phyloP scores from a whole-genome alignment of 768 basidiomycete genomes.

The Phaeolepiota aurea region DNA sequence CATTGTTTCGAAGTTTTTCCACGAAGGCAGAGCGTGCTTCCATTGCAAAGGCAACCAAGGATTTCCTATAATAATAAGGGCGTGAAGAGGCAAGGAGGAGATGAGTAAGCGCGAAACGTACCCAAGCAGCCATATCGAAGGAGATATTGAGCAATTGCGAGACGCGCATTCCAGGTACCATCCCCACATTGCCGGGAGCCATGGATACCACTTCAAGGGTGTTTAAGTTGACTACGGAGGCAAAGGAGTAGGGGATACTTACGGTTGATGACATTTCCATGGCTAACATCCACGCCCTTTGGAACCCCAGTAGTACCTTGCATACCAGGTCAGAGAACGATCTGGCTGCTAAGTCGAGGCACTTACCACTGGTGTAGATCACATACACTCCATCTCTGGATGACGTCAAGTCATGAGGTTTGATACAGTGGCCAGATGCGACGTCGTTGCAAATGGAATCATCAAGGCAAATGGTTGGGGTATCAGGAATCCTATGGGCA shows the following conservation, averaged over 20 bases:
- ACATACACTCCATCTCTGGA: slow-evolving; percentile 43
- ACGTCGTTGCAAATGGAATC: slow-evolving; percentile 17
- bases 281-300: slow-evolving; percentile 54
- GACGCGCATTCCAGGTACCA: slow-evolving; percentile 47
- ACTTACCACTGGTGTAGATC: slow-evolving; percentile 53
- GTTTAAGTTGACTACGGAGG: slow-evolving; percentile 11
- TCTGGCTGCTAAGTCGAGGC: slow-evolving; percentile 3
- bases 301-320: slow-evolving; percentile 48
- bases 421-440: slow-evolving; percentile 19
- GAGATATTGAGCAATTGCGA: slow-evolving; percentile 56
- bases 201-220: slow-evolving; percentile 27
- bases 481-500: slow-evolving; percentile 23
- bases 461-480: slow-evolving; percentile 23
- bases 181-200: slow-evolving; percentile 48
- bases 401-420: slow-evolving; percentile 27
- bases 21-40: slow-evolving; percentile 43
- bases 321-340: slow-evolving; percentile 3
- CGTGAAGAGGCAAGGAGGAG: slow-evolving; percentile 19
- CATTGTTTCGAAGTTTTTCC: slow-evolving; percentile 47
- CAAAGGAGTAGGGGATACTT: slow-evolving; percentile 10
- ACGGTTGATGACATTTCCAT: slow-evolving; percentile 53
- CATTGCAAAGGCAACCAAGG: slow-evolving; percentile 44
- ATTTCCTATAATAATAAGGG: slow-evolving; percentile 43
- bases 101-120: slow-evolving; percentile 19
- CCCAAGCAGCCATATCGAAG: slow-evolving; percentile 66